phyloP scores from a whole-genome alignment of 2,329 filamentous ascomycete species.

The Aureobasidium sp. region DNA sequence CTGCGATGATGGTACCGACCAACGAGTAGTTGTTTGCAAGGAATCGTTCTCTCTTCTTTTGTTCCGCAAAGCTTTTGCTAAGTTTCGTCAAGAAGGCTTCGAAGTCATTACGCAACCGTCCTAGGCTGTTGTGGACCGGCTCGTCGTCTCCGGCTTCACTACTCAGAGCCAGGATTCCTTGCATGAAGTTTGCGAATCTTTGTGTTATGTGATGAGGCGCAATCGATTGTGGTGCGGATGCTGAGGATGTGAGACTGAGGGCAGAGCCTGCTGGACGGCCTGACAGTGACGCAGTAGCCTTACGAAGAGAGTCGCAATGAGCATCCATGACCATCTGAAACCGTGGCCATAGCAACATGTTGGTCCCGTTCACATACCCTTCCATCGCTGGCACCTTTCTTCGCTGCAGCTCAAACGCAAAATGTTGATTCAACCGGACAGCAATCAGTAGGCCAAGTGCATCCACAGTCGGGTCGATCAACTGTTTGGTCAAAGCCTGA shows the following conservation, averaged over 20 bases:
- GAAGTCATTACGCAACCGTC: conserved; percentile 69
- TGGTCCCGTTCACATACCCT: conserved; percentile 86
- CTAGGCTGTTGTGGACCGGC: conserved; percentile 75
- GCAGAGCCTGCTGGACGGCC: conserved; percentile 46
- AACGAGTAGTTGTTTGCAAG: conserved; percentile 94
- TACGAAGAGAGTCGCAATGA: conserved; percentile 80
- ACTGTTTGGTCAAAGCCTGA: conserved; percentile 64
- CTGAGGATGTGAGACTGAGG: conserved; percentile 48
- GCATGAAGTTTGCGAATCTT: conserved; percentile 86
- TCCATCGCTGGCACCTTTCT: conserved; percentile 85
- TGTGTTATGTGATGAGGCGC: conserved; percentile 91
- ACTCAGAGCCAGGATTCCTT: conserved; percentile 75
- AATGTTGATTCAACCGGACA: conserved; percentile 86
- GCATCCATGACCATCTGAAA: conserved; percentile 91
- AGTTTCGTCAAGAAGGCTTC: conserved; percentile 75
- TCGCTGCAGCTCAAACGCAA: conserved; percentile 88
- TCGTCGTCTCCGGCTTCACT: conserved; percentile 92
- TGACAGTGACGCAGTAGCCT: conserved; percentile 42
- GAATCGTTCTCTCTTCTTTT: conserved; percentile 77
- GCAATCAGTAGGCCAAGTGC: conserved; percentile 83
- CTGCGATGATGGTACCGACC: conserved; percentile 77
- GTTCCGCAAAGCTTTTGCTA: conserved; percentile 67
- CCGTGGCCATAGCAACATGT: conserved; percentile 93
- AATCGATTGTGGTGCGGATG: conserved; percentile 58
- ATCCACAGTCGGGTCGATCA: conserved; percentile 73